Conservation (phyloP, 2,329 filamentous ascomycete genomes). For the Neofusicoccum umdonicola region DNA sequence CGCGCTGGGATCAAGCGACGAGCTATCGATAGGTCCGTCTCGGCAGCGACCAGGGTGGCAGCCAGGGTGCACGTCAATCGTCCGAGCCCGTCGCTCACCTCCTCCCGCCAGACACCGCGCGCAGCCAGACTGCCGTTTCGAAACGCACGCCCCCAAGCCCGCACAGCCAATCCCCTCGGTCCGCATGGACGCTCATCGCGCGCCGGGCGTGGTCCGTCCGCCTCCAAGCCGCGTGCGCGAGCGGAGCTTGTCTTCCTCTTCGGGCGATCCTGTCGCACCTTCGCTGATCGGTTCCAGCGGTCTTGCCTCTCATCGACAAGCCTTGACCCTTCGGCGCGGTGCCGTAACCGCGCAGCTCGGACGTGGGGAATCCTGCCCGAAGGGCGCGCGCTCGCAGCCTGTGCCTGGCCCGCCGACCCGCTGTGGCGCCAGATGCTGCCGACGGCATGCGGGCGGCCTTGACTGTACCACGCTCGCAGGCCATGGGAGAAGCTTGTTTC, state of each 20-base stretch:
- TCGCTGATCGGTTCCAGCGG: not conserved
- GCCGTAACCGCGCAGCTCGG: not conserved
- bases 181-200: not conserved
- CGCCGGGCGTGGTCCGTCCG: not conserved
- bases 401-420: not conserved
- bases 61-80: not conserved
- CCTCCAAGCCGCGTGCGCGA: not conserved
- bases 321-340: not conserved
- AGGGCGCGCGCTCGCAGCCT: not conserved
- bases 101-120: not conserved
- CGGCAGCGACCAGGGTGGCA: not conserved
- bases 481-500: slow-evolving; percentile 6
- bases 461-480: not conserved
- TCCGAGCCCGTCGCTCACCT: not conserved
- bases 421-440: slow-evolving; percentile 4
- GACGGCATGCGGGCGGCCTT: not conserved
- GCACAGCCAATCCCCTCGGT: not conserved
- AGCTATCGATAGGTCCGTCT: not conserved
- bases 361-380: slow-evolving; percentile 2
- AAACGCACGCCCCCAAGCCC: not conserved
- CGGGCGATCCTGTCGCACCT: not conserved
- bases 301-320: not conserved
- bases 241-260: not conserved
- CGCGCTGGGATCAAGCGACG: not conserved
- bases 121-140: not conserved